Evolutionary conservation across 1,284 basidiomycete species (phyloP).

Genomic region (Moniliophthora roreri): DNA sequence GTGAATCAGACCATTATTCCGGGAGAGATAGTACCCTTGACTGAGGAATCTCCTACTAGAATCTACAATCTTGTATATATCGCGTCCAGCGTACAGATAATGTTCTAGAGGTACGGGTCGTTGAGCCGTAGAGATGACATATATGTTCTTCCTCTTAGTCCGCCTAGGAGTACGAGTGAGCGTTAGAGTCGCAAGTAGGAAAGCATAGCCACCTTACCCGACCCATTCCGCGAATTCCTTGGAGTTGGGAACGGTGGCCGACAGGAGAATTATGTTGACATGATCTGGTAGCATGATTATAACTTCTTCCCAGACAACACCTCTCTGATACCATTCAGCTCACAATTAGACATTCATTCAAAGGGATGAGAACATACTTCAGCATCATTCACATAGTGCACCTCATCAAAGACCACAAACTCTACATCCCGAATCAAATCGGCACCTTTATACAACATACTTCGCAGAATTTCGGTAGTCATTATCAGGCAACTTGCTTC

Average conservation of each 20-base stretch:
- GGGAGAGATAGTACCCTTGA: constrained; percentile 55
- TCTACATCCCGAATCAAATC: constrained; percentile 98
- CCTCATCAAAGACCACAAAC: constrained; percentile 99
- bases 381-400: constrained; percentile 99
- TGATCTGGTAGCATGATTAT: constrained; percentile 99
- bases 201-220: constrained; percentile 59
- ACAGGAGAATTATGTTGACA: constrained; percentile 94
- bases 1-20: constrained; percentile 7
- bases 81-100: constrained; percentile 91
- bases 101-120: constrained; percentile 97
- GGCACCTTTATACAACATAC: constrained; percentile 98
- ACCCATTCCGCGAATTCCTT: constrained; percentile 99
- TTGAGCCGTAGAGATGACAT: constrained; percentile 97
- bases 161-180: constrained; percentile 53
- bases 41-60: constrained; percentile 76
- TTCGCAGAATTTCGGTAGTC: constrained; percentile 98
- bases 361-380: constrained; percentile 61
- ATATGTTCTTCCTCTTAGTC: constrained; percentile 99
- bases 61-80: constrained; percentile 93
- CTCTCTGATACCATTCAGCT: constrained; percentile 59
- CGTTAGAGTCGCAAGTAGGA: background rate
- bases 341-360: background rate
- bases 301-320: constrained; percentile 99
- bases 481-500: constrained; percentile 97
- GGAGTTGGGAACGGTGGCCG: constrained; percentile 97